These are phyloP conservation scores for Suhomyces sp. DNA, from an alignment of 805 yeast genomes.

Conservation along the genomic window DNA sequence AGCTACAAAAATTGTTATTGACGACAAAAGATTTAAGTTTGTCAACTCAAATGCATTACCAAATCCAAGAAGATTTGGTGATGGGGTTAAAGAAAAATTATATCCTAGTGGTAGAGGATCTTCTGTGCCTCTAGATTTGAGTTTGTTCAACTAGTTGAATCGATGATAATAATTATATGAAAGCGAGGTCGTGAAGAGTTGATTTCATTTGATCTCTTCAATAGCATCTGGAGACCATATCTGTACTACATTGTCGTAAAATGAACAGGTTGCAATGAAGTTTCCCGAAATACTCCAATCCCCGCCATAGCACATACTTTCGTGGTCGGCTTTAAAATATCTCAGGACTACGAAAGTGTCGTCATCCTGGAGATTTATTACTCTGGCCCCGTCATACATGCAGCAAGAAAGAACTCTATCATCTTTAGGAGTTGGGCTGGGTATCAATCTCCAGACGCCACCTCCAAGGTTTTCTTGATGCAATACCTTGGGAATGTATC, in stretches of 20 bases:
- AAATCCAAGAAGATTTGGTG: slow-evolving; percentile 78
- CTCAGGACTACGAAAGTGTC: slow-evolving; percentile 31
- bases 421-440: slow-evolving; percentile 41
- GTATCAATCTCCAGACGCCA: slow-evolving; percentile 92
- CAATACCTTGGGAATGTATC: slow-evolving; percentile 51
- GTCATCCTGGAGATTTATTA: slow-evolving; percentile 38
- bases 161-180: neutral
- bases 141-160: slow-evolving; percentile 4
- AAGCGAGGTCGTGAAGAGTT: neutral
- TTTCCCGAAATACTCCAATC: slow-evolving; percentile 65
- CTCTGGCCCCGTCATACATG: slow-evolving; percentile 93
- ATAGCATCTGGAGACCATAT: slow-evolving; percentile 53
- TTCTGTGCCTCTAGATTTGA: slow-evolving; percentile 78
- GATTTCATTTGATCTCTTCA: neutral
- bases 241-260: slow-evolving; percentile 83
- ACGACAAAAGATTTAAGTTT: slow-evolving; percentile 71
- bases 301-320: slow-evolving; percentile 94
- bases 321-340: slow-evolving; percentile 67
- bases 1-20: slow-evolving; percentile 46
- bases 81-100: slow-evolving; percentile 52
- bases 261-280: slow-evolving; percentile 77
- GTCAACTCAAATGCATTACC: slow-evolving; percentile 70
- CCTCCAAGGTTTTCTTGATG: slow-evolving; percentile 67
- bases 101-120: slow-evolving; percentile 96
- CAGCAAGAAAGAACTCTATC: slow-evolving; percentile 71